Conservation (phyloP, 345 rosid species). For the Mercurialis annua region DNA sequence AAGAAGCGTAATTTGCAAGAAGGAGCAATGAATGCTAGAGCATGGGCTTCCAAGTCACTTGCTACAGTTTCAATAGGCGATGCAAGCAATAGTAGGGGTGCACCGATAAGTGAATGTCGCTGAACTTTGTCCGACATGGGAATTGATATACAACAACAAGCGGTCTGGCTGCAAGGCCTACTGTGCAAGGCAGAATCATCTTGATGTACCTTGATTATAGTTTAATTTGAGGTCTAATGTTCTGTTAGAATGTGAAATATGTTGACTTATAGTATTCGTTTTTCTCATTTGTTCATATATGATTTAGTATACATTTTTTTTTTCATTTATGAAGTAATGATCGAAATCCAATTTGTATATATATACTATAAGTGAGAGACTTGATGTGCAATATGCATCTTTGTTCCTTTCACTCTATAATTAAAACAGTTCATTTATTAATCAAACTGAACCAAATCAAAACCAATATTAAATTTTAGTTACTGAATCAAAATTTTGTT, state of each 20-base stretch:
- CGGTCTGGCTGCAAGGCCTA: constrained; percentile 12
- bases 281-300: constrained; percentile 8
- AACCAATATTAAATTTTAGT: too few relatives aligned
- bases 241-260: not conserved
- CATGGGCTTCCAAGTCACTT: constrained; percentile 93
- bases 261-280: not conserved
- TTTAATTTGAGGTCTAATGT: constrained; percentile 3
- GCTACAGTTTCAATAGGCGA: constrained; percentile 91
- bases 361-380: not conserved
- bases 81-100: constrained; percentile 61
- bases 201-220: not conserved
- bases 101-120: constrained; percentile 27
- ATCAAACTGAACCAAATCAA: too few relatives aligned
- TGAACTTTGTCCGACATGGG: constrained; percentile 16
- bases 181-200: not conserved
- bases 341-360: constrained; percentile 4
- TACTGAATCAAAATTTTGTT: not conserved
- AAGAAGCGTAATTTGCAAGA: constrained; percentile 86
- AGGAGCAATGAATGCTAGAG: constrained; percentile 84
- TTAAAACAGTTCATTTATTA: not conserved
- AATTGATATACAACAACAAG: not conserved
- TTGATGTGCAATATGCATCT: not conserved
- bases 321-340: constrained; percentile 8
- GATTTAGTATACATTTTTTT: constrained; percentile 8
- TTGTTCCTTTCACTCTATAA: not conserved